Percentiles rank a stretch among this genome's conserved stretches.
Conservation (phyloP, 2,329 filamentous ascomycete genomes). For the Colletotrichum shisoi region DNA sequence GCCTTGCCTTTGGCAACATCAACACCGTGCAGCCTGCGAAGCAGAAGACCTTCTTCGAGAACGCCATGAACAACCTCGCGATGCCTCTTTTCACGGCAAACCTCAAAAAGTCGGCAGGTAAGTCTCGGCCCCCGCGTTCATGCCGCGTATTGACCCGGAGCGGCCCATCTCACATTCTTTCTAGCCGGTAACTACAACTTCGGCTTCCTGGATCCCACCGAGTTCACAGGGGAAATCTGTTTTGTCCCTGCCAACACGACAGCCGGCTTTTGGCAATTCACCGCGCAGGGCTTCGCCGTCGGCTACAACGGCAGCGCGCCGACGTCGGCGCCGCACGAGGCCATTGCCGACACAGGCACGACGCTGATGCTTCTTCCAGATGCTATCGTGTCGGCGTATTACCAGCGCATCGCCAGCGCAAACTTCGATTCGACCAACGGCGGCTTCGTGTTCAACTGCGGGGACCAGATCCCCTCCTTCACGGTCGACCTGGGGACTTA, state of each 20-base stretch:
- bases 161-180: background rate
- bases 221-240: constrained; percentile 66
- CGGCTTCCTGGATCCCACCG: constrained; percentile 60
- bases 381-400: constrained; percentile 65
- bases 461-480: constrained; percentile 56
- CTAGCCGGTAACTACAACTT: constrained; percentile 50
- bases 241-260: constrained; percentile 64
- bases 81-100: constrained; percentile 48
- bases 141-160: background rate
- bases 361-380: constrained; percentile 69
- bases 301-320: constrained; percentile 47
- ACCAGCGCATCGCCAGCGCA: constrained; percentile 63
- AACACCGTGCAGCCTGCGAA: constrained; percentile 53
- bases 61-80: constrained; percentile 44
- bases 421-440: constrained; percentile 55
- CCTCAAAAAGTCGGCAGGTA: constrained; percentile 49
- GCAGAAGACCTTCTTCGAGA: constrained; percentile 57
- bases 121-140: background rate
- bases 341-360: constrained; percentile 76
- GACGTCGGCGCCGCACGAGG: constrained; percentile 44
- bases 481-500: constrained; percentile 49
- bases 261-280: constrained; percentile 71
- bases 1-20: constrained; percentile 53
- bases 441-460: constrained; percentile 68
- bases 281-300: constrained; percentile 61